These are phyloP conservation scores for Polymyxa betae DNA, from an alignment of 208 protist species.

Conservation along the genomic window DNA sequence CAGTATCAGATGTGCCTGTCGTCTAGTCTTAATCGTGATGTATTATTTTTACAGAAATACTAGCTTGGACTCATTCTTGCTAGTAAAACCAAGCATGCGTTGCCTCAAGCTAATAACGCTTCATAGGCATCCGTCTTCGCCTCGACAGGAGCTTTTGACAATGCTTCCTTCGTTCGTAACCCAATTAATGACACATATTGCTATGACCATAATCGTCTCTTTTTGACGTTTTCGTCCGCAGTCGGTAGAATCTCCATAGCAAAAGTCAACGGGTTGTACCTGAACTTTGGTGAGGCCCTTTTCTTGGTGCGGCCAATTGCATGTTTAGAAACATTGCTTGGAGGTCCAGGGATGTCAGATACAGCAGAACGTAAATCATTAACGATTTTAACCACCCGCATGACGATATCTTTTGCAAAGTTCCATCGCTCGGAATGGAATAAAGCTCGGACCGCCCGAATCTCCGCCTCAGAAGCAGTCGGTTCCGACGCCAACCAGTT, in stretches of 20 bases:
- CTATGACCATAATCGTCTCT: too few relatives aligned
- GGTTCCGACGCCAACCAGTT: constrained; percentile 18
- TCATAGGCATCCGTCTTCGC: too few relatives aligned
- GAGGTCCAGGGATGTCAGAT: not conserved
- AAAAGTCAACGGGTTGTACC: not conserved
- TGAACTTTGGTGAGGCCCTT: not conserved
- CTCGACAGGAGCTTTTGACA: too few relatives aligned
- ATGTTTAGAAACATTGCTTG: not conserved
- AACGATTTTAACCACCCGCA: constrained; percentile 36
- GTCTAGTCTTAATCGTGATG: too few relatives aligned
- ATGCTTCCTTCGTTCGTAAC: too few relatives aligned
- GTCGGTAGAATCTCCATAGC: not conserved
- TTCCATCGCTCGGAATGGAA: constrained; percentile 45
- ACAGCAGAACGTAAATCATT: constrained; percentile 18
- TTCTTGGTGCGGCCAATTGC: not conserved
- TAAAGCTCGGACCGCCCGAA: constrained; percentile 29
- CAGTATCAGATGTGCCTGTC: too few relatives aligned
- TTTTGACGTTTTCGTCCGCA: not conserved
- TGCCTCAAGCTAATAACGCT: too few relatives aligned
- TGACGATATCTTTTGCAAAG: constrained; percentile 47
- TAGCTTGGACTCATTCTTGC: too few relatives aligned
- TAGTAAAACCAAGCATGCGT: too few relatives aligned
- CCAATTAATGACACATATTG: too few relatives aligned
- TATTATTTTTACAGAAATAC: too few relatives aligned
- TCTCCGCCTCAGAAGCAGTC: not conserved